Evolutionary conservation across 2,329 filamentous ascomycete genomes (phyloP).

Genomic region (Pseudogymnoascus sp.): DNA sequence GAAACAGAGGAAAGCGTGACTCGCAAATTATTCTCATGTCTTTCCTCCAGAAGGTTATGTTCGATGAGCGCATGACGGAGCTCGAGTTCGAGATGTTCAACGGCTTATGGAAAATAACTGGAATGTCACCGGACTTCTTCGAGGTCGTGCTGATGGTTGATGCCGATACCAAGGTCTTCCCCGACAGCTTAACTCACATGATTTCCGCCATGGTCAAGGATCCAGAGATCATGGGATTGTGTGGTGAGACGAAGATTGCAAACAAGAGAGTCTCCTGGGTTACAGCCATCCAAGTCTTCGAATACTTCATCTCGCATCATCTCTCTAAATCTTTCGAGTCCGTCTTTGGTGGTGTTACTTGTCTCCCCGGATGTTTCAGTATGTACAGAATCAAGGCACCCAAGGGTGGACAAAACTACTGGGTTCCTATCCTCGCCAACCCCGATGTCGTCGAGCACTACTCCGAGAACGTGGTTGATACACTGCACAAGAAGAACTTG

Average conservation of each 20-base stretch:
- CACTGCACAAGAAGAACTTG: conserved; percentile 94
- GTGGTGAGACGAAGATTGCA: conserved; percentile 98
- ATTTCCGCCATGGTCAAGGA: conserved; percentile 98
- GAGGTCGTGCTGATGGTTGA: conserved; percentile 98
- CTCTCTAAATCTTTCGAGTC: conserved; percentile 96
- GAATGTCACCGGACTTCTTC: conserved; percentile 96
- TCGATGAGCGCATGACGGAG: conserved; percentile 99
- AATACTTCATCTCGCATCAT: conserved; percentile 99
- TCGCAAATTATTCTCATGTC: conserved; percentile 99
- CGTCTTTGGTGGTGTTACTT: conserved; percentile 97
- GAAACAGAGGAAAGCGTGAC: conserved; percentile 97
- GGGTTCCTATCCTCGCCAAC: conserved; percentile 97
- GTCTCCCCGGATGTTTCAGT: conserved; percentile 97
- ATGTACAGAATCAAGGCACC: conserved; percentile 99
- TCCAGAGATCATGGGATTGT: conserved; percentile 97
- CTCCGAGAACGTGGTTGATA: conserved; percentile 98
- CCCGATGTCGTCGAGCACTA: conserved; percentile 99
- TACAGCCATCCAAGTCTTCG: conserved; percentile 96
- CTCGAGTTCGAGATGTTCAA: conserved; percentile 99
- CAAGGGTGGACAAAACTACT: conserved; percentile 98
- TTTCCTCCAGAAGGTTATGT: conserved; percentile 99
- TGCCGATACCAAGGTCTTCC: conserved; percentile 98
- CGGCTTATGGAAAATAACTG: conserved; percentile 95
- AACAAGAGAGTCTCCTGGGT: conserved; percentile 96
- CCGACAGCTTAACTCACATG: conserved; percentile 97